Base-by-base conservation (phyloP, 1,284 basidiomycete genomes). In the Puccinia novopanici region DNA sequence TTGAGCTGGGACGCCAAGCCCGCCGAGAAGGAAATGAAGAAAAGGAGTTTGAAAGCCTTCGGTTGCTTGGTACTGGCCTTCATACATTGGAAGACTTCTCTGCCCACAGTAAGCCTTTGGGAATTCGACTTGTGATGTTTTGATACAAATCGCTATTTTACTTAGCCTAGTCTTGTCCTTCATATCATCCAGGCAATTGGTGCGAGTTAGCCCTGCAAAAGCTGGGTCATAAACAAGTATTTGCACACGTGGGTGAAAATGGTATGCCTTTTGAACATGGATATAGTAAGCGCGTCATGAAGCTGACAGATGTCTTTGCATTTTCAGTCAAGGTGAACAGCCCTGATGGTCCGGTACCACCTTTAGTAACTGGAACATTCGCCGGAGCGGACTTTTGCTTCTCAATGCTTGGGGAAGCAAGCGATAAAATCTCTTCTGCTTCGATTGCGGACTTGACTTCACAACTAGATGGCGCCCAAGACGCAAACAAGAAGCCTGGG, bases 381-480 rank as follows among this genome's bases (percentile, higher is more conserved):
- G 94, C 94, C 17, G 91, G 91, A 0, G 91, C 89, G 83, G 94
- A 96, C 85, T 96, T 96, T 84, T 90, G 92, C 70, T 82, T 84
- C 67, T 83, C 84, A 19, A 79, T 85, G 17, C 86, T 88, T 82
- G 88, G 88, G 10, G 88, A 91, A 84, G 89, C 89, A 15, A 88
- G 88, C 80, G 90, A 91, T 68, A 84, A 85, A 63, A 81, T 87
- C 30, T 85, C 85, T n/a, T 86, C 93, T 88, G 92, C 94, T 0
- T 95, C 93, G 45, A 93, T 98, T 0, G 90, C 91, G 0, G 94
- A 97, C 84, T 89, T 98, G 59, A 93, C 92, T 87, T 90, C 91
- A 83, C 90, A 92, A 81, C 88, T 97, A 82, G 89, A 90, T 81
- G 89, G 87, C 48, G 88, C 88, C 80, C 81, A 81, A 81, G 68